Conservation (phyloP, 352 stramenopile genomes). For the Salisapilia sapeloensis region DNA sequence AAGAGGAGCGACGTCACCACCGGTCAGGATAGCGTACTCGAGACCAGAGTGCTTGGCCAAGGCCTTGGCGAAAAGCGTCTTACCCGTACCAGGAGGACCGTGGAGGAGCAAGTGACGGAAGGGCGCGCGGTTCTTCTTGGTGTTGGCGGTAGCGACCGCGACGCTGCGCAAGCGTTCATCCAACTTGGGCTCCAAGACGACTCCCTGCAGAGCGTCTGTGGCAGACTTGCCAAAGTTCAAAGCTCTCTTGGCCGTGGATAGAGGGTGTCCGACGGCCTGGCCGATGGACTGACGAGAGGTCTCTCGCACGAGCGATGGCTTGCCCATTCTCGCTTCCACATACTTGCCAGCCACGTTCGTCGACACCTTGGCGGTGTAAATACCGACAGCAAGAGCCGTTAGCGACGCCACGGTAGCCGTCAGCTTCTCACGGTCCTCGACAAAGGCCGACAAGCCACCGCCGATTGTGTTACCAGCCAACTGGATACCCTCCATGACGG, state of each 20-base stretch:
- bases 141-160: constrained; percentile 95
- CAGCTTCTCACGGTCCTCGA: constrained; percentile 92
- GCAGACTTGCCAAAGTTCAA: constrained; percentile 79
- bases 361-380: constrained; percentile 91
- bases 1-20: constrained; percentile 96
- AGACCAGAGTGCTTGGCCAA: constrained; percentile 92
- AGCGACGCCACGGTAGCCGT: constrained; percentile 89
- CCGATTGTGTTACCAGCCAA: constrained; percentile 90
- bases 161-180: constrained; percentile 90
- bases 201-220: constrained; percentile 86
- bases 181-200: constrained; percentile 91
- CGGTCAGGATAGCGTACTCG: constrained; percentile 98
- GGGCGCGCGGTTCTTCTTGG: constrained; percentile 95
- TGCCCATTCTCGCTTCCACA: constrained; percentile 90
- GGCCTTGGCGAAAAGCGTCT: constrained; percentile 97
- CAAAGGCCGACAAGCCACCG: constrained; percentile 85
- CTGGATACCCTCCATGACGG: constrained; percentile 91
- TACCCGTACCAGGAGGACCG: constrained; percentile 95
- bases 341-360: constrained; percentile 91
- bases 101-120: constrained; percentile 97
- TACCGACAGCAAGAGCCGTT: constrained; percentile 87
- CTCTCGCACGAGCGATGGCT: constrained; percentile 95
- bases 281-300: constrained; percentile 81
- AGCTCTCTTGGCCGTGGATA: constrained; percentile 78
- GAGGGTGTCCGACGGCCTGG: constrained; percentile 73